Evolutionary conservation across 2,329 filamentous ascomycete genomes (phyloP), one percentile per base, ranked within the genome.

Genomic region (Colletotrichum camelliae): DNA sequence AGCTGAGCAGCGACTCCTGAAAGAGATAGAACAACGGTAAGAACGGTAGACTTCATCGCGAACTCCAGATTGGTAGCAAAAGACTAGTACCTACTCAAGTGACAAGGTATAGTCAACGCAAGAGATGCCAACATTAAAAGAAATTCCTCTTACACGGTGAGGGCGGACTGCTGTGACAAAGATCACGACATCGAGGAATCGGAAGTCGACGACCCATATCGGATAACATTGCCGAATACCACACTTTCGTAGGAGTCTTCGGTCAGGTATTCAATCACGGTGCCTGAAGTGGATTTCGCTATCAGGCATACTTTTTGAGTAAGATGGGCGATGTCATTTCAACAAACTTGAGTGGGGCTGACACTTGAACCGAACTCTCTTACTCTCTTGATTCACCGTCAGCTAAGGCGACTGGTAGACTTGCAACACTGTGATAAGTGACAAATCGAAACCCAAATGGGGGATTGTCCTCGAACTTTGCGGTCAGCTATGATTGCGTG

Each of bases 101-200:
- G n/a, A n/a, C 1, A 7, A 12, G 12, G 0, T 18, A 48, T 10
- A 21, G 1, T 4, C 2, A 9, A n/a, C 9, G 18, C 39, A 48
- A 48, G 39, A 48, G 5, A 48, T 48, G 12, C 18, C 39, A n/a
- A 48, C 9, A 18, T 48, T n/a, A n/a, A 48, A 48, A 12, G 9
- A 48, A 5, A 4, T 48, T 48, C n/a, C 18, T 12, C 5, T 12
- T 48, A 2, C 39, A 48, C 18, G 1, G 2, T 6, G 39, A 48
- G 39, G 9, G 0, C 18, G n/a, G 5, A 12, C 12, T n/a, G 18
- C 9, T 18, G 39, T 12, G 8, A 48, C 39, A n/a, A 5, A 9
- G 5, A 48, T 21, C 39, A 12, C 39, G 9, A n/a, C 39, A 48
- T 48, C n/a, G 2, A 21, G 18, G 39, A 2, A 48, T 5, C 18